These are phyloP conservation scores for Colletotrichum neosansevieriae DNA, from an alignment of 2,329 filamentous ascomycete species.

Conservation along the genomic window DNA sequence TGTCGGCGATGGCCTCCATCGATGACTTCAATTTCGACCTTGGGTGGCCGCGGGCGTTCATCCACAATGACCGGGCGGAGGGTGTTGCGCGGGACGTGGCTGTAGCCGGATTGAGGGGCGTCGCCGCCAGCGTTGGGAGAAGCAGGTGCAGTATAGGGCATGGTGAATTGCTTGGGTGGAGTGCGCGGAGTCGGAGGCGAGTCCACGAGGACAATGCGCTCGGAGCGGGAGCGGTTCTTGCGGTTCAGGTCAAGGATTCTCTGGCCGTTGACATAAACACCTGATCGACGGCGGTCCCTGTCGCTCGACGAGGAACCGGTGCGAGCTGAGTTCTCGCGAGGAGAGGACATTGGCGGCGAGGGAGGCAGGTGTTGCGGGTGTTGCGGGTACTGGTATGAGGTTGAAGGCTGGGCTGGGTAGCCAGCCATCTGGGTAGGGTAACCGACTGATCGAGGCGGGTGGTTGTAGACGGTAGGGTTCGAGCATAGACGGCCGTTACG, in stretches of 20 bases:
- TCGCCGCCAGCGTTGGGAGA: conserved; percentile 44
- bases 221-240: conserved; percentile 50
- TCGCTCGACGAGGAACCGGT: conserved; percentile 48
- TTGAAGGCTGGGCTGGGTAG: conserved; percentile 43
- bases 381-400: conserved; percentile 45
- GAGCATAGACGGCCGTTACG: conserved; percentile 57
- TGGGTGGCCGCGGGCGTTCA: conserved; percentile 47
- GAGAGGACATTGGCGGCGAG: conserved; percentile 50
- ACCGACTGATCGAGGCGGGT: conserved; percentile 53
- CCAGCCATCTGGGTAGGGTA: conserved; percentile 42
- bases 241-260: conserved; percentile 51
- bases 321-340: conserved; percentile 49
- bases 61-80: conserved; percentile 54
- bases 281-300: conserved; percentile 49
- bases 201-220: conserved; percentile 60
- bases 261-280: conserved; percentile 53
- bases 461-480: conserved; percentile 55
- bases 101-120: conserved; percentile 43
- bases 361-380: conserved; percentile 53
- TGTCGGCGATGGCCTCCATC: conserved; percentile 49
- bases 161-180: conserved; percentile 56
- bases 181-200: conserved; percentile 59
- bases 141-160: conserved; percentile 55
- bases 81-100: conserved; percentile 37
- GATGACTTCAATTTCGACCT: conserved; percentile 54